Evolutionary conservation across 306 rosid genomes (phyloP), one percentile per base, ranked within the genome.

Genomic region (Gastrolobium villosum): DNA sequence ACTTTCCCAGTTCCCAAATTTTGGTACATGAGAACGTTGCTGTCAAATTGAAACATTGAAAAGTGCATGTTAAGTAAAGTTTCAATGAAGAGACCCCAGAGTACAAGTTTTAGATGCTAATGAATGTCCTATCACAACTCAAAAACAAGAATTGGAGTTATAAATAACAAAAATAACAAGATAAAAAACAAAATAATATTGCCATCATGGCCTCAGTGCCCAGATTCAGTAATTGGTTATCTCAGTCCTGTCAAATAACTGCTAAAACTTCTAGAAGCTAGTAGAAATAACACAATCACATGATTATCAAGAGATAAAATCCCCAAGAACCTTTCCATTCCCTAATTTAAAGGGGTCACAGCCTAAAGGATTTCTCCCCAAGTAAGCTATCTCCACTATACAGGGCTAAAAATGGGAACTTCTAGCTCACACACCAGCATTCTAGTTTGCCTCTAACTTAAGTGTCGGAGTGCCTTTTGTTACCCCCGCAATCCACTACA

Each of bases 1-100:
- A 46, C 82, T 80, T 45, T 90, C 96, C 99, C 99, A 93, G 53
- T 91, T 89, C 69, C 98, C 99, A 83, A 90, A 96, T 68, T 87
- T 86, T 9, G 99, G 99, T 63, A 96, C 99, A 76, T 78, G 96
- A 50, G 96, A 77, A 71, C 92, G 96, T 85, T 96, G 88, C 97
- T 93, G 96, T 77, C 56, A 77, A 76, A 82, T 48, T 68, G 37
- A 86, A 75, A 70, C 77, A 85, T 40, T n/a, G 10, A 80, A 65
- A 85, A 80, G 28, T 79, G 45, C 3, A 2, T 37, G 77, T 86
- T 70, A 89, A 15, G 10, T 48, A 72, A 66, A 55, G 63, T 69
- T 81, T 62, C 79, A 34, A 57, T 62, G 61, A 56, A 79, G 3
- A 49, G 40, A 87, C 44, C 36, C 13, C 35, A 37, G 45, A 64